A percentile compares a stretch with the other conserved stretches of the same genome.
phyloP scores from a whole-genome alignment of 2,329 filamentous ascomycete species.

The Xylogone sp. region DNA sequence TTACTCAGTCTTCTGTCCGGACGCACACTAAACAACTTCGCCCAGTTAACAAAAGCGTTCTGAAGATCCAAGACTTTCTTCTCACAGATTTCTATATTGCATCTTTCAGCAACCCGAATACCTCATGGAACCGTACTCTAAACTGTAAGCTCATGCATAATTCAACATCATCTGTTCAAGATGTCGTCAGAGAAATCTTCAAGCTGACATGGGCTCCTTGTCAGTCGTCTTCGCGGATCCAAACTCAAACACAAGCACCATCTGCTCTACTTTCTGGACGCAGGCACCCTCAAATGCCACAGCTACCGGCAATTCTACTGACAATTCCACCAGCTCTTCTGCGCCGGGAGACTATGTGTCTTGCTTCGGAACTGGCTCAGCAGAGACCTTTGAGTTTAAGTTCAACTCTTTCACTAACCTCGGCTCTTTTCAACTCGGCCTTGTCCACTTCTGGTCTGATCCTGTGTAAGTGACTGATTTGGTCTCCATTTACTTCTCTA shows the following conservation, averaged over 20 bases:
- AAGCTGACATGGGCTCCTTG: neutral
- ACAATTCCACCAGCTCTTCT: conserved; percentile 4
- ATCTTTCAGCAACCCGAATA: neutral
- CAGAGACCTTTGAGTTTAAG: conserved; percentile 17
- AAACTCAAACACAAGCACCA: conserved; percentile 24
- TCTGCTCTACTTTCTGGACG: conserved; percentile 18
- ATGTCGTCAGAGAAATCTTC: too few species aligned
- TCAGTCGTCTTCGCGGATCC: conserved; percentile 23
- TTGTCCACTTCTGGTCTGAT: conserved; percentile 20
- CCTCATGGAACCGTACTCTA: conserved; percentile 9
- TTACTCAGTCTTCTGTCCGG: neutral
- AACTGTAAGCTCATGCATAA: conserved; percentile 6
- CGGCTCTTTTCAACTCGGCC: conserved; percentile 13
- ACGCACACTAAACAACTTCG: neutral
- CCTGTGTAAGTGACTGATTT: conserved; percentile 14
- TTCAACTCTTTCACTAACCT: conserved; percentile 13
- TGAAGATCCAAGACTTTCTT: conserved; percentile 10
- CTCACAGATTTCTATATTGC: conserved; percentile 9
- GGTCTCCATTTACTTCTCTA: too few species aligned
- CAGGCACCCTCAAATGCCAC: conserved; percentile 9
- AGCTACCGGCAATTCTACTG: conserved; percentile 7
- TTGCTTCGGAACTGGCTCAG: neutral
- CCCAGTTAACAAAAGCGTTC: neutral
- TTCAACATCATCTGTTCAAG: too few species aligned
- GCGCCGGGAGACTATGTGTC: neutral